A percentile compares a stretch with the other conserved stretches of the same genome.
These are phyloP conservation scores for Cutaneotrichosporon dermatis DNA, from an alignment of 1,284 basidiomycete species.

Conservation along the genomic window DNA sequence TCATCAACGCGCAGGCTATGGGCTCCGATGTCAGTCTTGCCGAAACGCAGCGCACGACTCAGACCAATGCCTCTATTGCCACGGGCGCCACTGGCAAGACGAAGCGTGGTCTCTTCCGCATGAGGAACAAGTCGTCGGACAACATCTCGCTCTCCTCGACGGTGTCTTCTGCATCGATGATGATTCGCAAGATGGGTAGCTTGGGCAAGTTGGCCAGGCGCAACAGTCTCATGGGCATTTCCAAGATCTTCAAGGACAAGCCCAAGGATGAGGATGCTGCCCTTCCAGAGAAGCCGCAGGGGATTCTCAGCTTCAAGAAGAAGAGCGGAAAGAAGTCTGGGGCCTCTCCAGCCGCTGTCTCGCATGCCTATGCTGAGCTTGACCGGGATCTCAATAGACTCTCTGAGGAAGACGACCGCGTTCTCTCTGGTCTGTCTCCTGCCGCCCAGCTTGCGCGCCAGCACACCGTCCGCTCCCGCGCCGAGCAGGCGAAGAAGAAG, in stretches of 20 bases:
- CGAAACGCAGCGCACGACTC: conserved; percentile 41
- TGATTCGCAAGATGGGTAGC: conserved; percentile 93
- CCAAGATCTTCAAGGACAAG: conserved; percentile 92
- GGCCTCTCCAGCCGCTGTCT: conserved; percentile 68
- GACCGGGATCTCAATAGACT: conserved; percentile 76
- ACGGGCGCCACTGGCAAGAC: conserved; percentile 24
- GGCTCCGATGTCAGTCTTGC: conserved; percentile 39
- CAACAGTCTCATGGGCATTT: conserved; percentile 82
- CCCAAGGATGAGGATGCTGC: conserved; percentile 57
- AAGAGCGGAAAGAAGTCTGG: conserved; percentile 50
- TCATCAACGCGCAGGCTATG: conserved; percentile 33
- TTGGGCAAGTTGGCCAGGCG: conserved; percentile 86
- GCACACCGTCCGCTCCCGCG: conserved; percentile 67
- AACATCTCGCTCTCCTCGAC: conserved; percentile 97
- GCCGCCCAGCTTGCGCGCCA: conserved; percentile 87
- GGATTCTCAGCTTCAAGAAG: conserved; percentile 43
- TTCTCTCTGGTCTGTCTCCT: conserved; percentile 76
- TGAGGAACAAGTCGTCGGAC: conserved; percentile 89
- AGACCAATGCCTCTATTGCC: conserved; percentile 18
- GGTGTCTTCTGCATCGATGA: conserved; percentile 89
- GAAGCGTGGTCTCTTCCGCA: conserved; percentile 62
- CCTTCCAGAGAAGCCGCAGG: conserved; percentile 39
- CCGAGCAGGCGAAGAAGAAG: conserved; percentile 55
- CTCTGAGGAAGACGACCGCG: conserved; percentile 50
- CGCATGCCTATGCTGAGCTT: conserved; percentile 78